A percentile compares a stretch with the other conserved stretches of the same genome.
These are phyloP conservation scores for Tephrocybe sp. DNA, from an alignment of 768 basidiomycete genomes.

Conservation along the genomic window DNA sequence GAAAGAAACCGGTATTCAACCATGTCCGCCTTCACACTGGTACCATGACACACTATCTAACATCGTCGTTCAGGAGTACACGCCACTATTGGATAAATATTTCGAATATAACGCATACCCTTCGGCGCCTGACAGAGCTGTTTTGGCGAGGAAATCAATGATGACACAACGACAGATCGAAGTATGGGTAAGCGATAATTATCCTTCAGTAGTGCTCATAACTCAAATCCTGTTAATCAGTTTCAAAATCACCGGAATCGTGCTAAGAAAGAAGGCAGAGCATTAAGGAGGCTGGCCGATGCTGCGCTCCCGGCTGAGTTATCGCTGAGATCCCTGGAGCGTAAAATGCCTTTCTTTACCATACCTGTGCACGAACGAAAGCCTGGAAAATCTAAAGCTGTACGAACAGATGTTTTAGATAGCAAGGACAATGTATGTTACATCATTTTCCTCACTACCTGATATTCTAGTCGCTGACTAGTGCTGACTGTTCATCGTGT, in stretches of 20 bases:
- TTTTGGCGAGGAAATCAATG: conserved; percentile 40
- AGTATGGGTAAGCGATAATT: conserved; percentile 51
- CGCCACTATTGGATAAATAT: conserved; percentile 45
- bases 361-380: conserved; percentile 18
- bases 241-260: conserved; percentile 56
- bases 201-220: background rate
- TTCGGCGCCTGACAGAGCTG: conserved; percentile 32
- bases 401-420: conserved; percentile 5
- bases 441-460: background rate
- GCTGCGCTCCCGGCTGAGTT: conserved; percentile 20
- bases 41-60: no score
- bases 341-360: conserved; percentile 25
- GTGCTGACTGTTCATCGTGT: background rate
- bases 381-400: background rate
- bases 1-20: no score
- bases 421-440: conserved; percentile 4
- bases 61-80: conserved; percentile 46
- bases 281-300: conserved; percentile 17
- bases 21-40: no score
- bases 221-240: conserved; percentile 23
- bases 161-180: conserved; percentile 52
- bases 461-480: no score
- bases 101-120: conserved; percentile 53
- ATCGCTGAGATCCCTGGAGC: conserved; percentile 22
- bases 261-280: conserved; percentile 29